Evolutionary conservation across 2,329 filamentous ascomycete species (phyloP).

Genomic region (Ophiostoma fasciatum): DNA sequence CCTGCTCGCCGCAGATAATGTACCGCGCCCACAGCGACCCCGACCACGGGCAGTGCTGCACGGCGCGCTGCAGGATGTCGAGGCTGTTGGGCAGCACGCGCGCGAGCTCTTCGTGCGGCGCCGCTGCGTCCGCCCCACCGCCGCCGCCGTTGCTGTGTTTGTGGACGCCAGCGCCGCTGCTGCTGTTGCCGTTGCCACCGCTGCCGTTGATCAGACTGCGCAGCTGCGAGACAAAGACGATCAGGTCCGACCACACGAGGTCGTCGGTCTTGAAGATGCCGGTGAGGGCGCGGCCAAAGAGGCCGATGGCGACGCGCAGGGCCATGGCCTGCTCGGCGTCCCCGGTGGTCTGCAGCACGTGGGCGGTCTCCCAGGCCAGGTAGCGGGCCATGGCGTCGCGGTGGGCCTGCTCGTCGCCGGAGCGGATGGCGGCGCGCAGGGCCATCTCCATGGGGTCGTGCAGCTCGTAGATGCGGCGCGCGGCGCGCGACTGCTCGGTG

Average conservation of each 20-base stretch:
- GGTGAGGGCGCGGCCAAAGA: constrained; percentile 66
- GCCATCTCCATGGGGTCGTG: constrained; percentile 56
- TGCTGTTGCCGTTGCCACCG: too few relatives aligned
- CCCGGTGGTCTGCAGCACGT: too few relatives aligned
- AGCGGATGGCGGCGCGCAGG: constrained; percentile 41
- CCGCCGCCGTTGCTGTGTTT: too few relatives aligned
- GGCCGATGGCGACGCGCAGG: constrained; percentile 40
- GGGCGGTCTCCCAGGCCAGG: constrained; percentile 70
- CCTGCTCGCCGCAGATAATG: constrained; percentile 70
- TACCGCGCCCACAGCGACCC: constrained; percentile 83
- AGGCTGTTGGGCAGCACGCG: constrained; percentile 37
- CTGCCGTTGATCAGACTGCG: constrained; percentile 22
- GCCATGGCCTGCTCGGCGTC: constrained; percentile 26
- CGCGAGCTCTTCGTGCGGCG: constrained; percentile 22
- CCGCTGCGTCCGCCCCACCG: constrained; percentile 21
- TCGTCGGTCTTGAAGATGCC: constrained; percentile 58
- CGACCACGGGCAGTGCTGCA: constrained; percentile 85
- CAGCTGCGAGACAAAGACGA: constrained; percentile 53
- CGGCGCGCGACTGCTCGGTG: constrained; percentile 45
- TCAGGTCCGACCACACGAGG: constrained; percentile 68
- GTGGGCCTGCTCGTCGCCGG: constrained; percentile 40
- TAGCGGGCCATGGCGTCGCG: constrained; percentile 48
- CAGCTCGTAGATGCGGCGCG: constrained; percentile 46
- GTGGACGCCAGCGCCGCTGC: too few relatives aligned
- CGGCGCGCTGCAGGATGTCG: constrained; percentile 64